Evolutionary conservation across 1,139 yeast genomes (phyloP).

Genomic region (Arxiozyma slooffiae): DNA sequence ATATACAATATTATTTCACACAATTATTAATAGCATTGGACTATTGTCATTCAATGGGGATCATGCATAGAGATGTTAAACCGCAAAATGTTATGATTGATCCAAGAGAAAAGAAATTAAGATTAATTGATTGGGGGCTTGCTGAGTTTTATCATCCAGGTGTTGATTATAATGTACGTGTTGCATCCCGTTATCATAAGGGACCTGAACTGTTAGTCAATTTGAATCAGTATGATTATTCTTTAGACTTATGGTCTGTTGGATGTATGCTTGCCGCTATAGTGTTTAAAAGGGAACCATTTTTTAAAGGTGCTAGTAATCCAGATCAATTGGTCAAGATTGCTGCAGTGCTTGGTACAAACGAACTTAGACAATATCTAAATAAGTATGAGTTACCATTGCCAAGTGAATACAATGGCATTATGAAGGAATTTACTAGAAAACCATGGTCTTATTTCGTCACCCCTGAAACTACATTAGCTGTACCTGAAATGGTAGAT

Average conservation of each 20-base stretch:
- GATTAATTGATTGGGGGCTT: conserved; percentile 96
- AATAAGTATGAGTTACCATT: conserved; percentile 67
- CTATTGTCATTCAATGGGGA: conserved; percentile 93
- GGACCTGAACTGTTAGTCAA: conserved; percentile 95
- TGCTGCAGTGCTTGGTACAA: conserved; percentile 87
- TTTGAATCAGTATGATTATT: conserved; percentile 85
- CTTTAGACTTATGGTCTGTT: conserved; percentile 90
- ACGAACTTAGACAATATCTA: conserved; percentile 63
- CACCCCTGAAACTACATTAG: conserved; percentile 65
- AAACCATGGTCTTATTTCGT: conserved; percentile 81
- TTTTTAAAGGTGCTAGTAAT: conserved; percentile 93
- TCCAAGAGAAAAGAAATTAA: conserved; percentile 57
- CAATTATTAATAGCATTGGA: conserved; percentile 86
- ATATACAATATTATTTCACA: conserved; percentile 79
- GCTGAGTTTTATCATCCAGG: conserved; percentile 97
- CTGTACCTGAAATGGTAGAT: conserved; percentile 70
- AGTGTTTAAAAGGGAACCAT: conserved; percentile 92
- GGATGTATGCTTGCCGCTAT: conserved; percentile 97
- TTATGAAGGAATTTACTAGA: conserved; percentile 64
- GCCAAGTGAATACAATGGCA: conserved; percentile 73
- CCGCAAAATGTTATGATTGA: conserved; percentile 99
- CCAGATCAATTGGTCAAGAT: conserved; percentile 94
- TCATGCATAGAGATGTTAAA: conserved; percentile 97
- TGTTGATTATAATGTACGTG: conserved; percentile 90
- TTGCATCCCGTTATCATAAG: conserved; percentile 91